Percentiles rank a stretch among this genome's conserved stretches.
Conservation (phyloP, 257 asterid genomes). For the Nicotiana paniculata region DNA sequence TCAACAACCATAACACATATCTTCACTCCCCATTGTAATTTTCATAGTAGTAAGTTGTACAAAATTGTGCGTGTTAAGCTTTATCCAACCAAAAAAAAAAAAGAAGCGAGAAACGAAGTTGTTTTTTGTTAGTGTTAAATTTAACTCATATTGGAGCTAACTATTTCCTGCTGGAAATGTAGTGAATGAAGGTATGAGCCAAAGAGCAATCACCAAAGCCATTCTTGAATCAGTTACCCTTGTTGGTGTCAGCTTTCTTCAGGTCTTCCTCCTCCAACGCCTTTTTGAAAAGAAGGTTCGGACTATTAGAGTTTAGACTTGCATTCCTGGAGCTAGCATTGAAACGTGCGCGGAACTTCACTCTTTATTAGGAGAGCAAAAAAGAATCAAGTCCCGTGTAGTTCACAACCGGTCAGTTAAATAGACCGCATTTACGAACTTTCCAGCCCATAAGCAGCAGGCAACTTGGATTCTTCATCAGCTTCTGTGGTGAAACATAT, state of each 20-base stretch:
- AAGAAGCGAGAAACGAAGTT: neutral
- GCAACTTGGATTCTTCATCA: neutral
- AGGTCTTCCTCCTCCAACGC: conserved; percentile 57
- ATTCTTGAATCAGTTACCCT: conserved; percentile 59
- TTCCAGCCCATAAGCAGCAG: neutral
- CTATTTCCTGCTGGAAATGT: conserved; percentile 13
- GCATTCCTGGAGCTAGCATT: neutral
- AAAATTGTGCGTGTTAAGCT: no score
- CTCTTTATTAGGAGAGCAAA: neutral
- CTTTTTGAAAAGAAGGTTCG: conserved; percentile 62
- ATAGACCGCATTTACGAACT: neutral
- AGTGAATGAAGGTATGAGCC: conserved; percentile 67
- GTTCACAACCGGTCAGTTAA: neutral
- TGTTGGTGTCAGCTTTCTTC: conserved; percentile 48
- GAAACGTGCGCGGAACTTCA: neutral
- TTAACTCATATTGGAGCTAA: neutral
- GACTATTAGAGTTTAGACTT: conserved; percentile 54
- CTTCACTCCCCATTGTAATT: no score
- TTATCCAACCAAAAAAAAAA: neutral
- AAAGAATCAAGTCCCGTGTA: neutral
- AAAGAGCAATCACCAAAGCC: conserved; percentile 65
- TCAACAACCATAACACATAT: no score
- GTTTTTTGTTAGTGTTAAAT: neutral
- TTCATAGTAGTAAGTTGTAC: no score
- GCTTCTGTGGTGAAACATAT: neutral